Conservation (phyloP, 805 yeast genomes). For the Cyberlindnera suaveolens region DNA sequence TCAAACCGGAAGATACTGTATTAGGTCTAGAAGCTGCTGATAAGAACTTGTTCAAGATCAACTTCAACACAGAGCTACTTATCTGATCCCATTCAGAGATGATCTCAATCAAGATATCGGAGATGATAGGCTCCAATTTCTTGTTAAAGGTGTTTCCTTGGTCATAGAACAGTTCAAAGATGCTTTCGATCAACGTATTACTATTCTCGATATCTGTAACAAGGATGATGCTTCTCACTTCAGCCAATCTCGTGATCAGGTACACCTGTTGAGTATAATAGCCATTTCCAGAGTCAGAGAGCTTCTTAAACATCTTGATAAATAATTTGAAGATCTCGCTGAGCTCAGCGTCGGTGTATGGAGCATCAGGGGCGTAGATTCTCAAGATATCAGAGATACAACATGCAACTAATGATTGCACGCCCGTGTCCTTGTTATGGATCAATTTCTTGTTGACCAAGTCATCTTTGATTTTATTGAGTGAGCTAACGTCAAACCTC, state of each 20-base stretch:
- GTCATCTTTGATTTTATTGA: constrained; percentile 42
- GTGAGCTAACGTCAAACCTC: constrained; percentile 37
- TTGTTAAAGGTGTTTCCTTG: constrained; percentile 41
- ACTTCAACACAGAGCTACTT: constrained; percentile 52
- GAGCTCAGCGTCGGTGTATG: constrained; percentile 61
- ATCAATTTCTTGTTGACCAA: constrained; percentile 54
- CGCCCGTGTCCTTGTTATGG: constrained; percentile 56
- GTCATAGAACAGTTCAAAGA: constrained; percentile 61
- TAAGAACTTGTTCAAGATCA: constrained; percentile 61
- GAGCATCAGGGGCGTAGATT: constrained; percentile 86
- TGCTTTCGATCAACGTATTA: constrained; percentile 41
- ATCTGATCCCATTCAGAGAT: constrained; percentile 64
- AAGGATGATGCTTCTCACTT: constrained; percentile 66
- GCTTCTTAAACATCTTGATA: constrained; percentile 51
- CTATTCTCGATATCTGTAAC: constrained; percentile 70
- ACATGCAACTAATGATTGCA: constrained; percentile 65
- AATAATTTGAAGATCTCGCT: constrained; percentile 62
- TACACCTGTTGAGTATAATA: constrained; percentile 59
- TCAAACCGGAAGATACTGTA: constrained; percentile 13
- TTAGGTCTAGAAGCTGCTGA: constrained; percentile 17
- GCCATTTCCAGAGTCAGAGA: constrained; percentile 51
- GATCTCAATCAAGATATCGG: constrained; percentile 70
- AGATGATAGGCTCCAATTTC: constrained; percentile 52
- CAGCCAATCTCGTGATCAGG: constrained; percentile 62
- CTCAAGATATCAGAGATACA: constrained; percentile 71